A percentile compares a stretch with the other conserved stretches of the same genome.
phyloP scores from a whole-genome alignment of 768 basidiomycete species.

The Mycena indigotica region DNA sequence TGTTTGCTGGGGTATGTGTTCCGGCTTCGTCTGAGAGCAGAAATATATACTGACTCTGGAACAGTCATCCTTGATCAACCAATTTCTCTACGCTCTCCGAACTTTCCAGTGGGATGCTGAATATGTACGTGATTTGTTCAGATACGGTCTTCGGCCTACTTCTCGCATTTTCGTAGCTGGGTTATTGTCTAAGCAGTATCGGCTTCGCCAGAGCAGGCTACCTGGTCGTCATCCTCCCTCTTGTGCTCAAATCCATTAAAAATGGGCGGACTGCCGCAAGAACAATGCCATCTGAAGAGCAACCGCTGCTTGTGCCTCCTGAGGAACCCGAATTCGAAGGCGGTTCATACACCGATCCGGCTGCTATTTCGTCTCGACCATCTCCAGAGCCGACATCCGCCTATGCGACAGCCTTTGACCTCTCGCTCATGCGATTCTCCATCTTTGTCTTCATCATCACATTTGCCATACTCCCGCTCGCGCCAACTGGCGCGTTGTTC shows the following conservation, averaged over 20 bases:
- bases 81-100: constrained; percentile 65
- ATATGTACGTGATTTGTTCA: constrained; percentile 42
- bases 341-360: no score
- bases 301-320: constrained; percentile 25
- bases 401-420: constrained; percentile 62
- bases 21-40: background rate
- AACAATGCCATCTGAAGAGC: constrained; percentile 2
- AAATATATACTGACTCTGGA: background rate
- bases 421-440: constrained; percentile 63
- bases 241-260: constrained; percentile 56
- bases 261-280: constrained; percentile 26
- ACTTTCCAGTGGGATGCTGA: constrained; percentile 71
- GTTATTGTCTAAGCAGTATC: constrained; percentile 67
- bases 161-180: constrained; percentile 48
- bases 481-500: constrained; percentile 38
- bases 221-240: constrained; percentile 59
- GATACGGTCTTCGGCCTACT: background rate
- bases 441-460: constrained; percentile 56
- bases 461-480: constrained; percentile 48
- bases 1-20: constrained; percentile 47
- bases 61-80: constrained; percentile 59
- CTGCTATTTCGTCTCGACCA: no score
- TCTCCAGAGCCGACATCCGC: constrained; percentile 10
- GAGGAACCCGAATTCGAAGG: no score
- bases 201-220: constrained; percentile 57